Conservation (phyloP, 2,329 filamentous ascomycete genomes). For the Hymenoscyphus occultus region DNA sequence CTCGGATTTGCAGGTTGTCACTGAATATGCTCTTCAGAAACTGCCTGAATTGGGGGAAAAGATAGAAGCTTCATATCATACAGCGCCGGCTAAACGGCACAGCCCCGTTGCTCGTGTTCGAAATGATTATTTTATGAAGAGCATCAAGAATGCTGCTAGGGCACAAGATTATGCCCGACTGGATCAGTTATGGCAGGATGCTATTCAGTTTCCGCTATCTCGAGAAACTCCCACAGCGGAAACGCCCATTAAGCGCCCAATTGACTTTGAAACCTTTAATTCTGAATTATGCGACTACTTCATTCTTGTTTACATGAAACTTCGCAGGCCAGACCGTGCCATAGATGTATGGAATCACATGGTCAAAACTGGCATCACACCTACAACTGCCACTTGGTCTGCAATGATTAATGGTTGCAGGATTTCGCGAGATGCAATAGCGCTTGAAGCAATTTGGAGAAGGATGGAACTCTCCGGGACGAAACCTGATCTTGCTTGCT, state of each 20-base stretch:
- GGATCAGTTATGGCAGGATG: constrained; percentile 30
- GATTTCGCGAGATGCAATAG: constrained; percentile 54
- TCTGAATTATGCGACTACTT: constrained; percentile 43
- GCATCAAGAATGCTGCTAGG: constrained; percentile 26
- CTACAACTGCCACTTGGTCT: constrained; percentile 66
- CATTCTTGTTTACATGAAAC: constrained; percentile 45
- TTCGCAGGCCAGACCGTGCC: constrained; percentile 43
- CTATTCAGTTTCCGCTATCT: constrained; percentile 25
- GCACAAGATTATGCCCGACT: constrained; percentile 24
- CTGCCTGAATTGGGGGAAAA: constrained; percentile 17
- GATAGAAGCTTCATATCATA: not conserved
- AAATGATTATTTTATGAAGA: constrained; percentile 10
- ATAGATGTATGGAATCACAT: constrained; percentile 58
- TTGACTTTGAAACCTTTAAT: constrained; percentile 21
- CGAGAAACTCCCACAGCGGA: not conserved
- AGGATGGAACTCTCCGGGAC: constrained; percentile 56
- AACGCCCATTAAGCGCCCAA: not conserved
- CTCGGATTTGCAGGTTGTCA: constrained; percentile 10
- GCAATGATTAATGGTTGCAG: constrained; percentile 71
- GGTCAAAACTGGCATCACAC: constrained; percentile 51
- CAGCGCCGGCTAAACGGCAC: not conserved
- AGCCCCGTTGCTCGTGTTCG: not conserved
- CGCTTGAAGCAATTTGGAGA: constrained; percentile 64
- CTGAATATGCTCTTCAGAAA: constrained; percentile 21
- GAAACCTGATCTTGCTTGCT: constrained; percentile 61